Percentiles rank a stretch among this genome's conserved stretches.
Evolutionary conservation across 306 rosid genomes (phyloP).

Genomic region (Quercus glauca): DNA sequence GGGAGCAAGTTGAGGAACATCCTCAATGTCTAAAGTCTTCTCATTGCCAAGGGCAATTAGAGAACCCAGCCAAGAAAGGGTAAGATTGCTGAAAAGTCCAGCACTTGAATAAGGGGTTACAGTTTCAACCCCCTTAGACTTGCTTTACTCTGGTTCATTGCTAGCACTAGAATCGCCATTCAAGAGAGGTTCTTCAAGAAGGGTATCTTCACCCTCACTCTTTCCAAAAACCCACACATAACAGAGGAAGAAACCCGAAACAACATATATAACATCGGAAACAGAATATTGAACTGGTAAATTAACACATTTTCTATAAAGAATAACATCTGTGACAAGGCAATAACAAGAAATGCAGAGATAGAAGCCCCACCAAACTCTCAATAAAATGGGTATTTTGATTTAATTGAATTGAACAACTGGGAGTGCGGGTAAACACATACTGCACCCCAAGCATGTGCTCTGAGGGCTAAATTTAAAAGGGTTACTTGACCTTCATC

Average conservation of each 20-base stretch:
- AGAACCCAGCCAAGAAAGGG: conserved; percentile 47
- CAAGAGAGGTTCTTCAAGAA: conserved; percentile 42
- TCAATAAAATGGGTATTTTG: conserved; percentile 33
- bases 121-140: conserved; percentile 34
- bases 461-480: conserved; percentile 36
- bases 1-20: conserved; percentile 44
- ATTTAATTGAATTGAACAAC: conserved; percentile 26
- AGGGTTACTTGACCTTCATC: conserved; percentile 37
- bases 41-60: conserved; percentile 41
- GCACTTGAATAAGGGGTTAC: conserved; percentile 52
- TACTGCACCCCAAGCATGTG: conserved; percentile 36
- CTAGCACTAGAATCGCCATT: conserved; percentile 13
- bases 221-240: conserved; percentile 32
- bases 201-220: conserved; percentile 16
- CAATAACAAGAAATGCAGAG: conserved; percentile 31
- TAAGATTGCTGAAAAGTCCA: conserved; percentile 50
- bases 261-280: conserved; percentile 35
- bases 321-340: conserved; percentile 27
- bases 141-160: conserved; percentile 12
- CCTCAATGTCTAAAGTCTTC: conserved; percentile 46
- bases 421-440: conserved; percentile 21
- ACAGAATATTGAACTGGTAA: conserved; percentile 24
- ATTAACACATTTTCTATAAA: conserved; percentile 4
- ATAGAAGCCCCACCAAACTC: conserved; percentile 41
- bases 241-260: conserved; percentile 35